Conservation (phyloP, 2,329 filamentous ascomycete species). For the Trichoderma afroharzianum region DNA sequence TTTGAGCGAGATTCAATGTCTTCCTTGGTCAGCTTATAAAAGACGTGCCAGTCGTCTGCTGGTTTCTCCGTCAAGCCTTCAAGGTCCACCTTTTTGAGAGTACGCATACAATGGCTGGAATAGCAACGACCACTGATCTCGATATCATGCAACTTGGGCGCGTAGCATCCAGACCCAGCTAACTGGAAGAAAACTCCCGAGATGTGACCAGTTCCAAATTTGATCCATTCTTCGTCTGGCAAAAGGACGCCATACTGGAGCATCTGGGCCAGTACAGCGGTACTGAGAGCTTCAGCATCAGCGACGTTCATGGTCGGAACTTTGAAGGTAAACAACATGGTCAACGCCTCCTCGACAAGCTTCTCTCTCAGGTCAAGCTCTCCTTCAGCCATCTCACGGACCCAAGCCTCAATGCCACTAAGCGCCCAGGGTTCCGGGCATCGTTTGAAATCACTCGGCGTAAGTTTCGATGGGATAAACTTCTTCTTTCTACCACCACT, state of each 20-base stretch:
- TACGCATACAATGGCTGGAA: conserved; percentile 88
- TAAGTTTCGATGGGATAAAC: conserved; percentile 82
- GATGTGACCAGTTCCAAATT: conserved; percentile 75
- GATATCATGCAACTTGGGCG: conserved; percentile 72
- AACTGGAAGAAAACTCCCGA: conserved; percentile 92
- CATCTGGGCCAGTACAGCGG: conserved; percentile 76
- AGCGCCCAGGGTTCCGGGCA: conserved; percentile 92
- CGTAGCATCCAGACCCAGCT: conserved; percentile 87
- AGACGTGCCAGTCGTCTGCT: conserved; percentile 79
- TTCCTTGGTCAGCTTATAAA: conserved; percentile 79
- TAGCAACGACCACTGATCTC: conserved; percentile 78
- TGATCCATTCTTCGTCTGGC: conserved; percentile 96
- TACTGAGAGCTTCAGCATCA: conserved; percentile 84
- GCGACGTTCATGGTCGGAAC: conserved; percentile 98
- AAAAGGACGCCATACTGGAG: conserved; percentile 72
- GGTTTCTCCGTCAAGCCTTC: conserved; percentile 69
- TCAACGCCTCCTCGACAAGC: conserved; percentile 80
- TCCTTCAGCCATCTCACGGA: conserved; percentile 84
- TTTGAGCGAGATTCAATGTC: conserved; percentile 66
- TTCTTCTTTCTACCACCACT: conserved; percentile 73
- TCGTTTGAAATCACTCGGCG: conserved; percentile 73
- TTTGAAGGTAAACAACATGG: conserved; percentile 87
- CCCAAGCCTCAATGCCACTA: conserved; percentile 81
- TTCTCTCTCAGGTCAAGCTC: conserved; percentile 83
- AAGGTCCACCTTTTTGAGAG: conserved; percentile 89